Percentiles rank a stretch among this genome's conserved stretches.
phyloP scores from a whole-genome alignment of 2,329 filamentous ascomycete genomes.

The Ceratocystis cacaofunesta region DNA sequence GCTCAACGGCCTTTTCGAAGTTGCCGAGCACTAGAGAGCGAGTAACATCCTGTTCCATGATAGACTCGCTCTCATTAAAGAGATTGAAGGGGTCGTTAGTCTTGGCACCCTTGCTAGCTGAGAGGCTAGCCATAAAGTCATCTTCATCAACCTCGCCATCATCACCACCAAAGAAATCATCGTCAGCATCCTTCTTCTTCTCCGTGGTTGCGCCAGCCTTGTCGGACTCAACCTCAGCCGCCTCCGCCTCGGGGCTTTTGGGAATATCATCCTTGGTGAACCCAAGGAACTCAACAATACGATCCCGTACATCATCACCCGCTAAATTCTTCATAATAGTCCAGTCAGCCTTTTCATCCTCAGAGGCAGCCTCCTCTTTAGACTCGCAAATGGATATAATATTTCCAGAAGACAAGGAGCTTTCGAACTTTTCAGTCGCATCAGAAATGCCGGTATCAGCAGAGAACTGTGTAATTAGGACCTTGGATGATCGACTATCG shows the following conservation, averaged over 20 bases:
- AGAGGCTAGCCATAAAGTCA: constrained; percentile 71
- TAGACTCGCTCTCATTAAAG: constrained; percentile 67
- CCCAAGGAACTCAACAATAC: constrained; percentile 80
- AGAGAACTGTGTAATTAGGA: constrained; percentile 76
- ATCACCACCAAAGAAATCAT: constrained; percentile 61
- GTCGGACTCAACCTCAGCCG: constrained; percentile 17
- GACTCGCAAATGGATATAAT: constrained; percentile 64
- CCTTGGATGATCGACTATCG: constrained; percentile 55
- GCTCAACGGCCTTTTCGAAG: constrained; percentile 77
- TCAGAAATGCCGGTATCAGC: constrained; percentile 74
- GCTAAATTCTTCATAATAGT: constrained; percentile 72
- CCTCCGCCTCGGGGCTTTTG: constrained; percentile 25
- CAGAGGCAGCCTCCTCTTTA: constrained; percentile 58
- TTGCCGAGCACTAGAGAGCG: constrained; percentile 76
- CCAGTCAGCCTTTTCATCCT: constrained; percentile 94
- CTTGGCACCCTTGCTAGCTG: constrained; percentile 79
- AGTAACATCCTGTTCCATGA: constrained; percentile 75
- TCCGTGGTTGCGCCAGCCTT: constrained; percentile 27
- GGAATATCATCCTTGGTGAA: constrained; percentile 45
- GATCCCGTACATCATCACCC: constrained; percentile 62
- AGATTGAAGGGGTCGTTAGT: constrained; percentile 91
- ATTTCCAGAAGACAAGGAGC: constrained; percentile 62
- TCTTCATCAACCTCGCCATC: constrained; percentile 56
- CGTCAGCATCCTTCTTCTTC: constrained; percentile 48
- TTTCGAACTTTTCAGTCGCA: constrained; percentile 75